A percentile compares a stretch with the other conserved stretches of the same genome.
phyloP scores from a whole-genome alignment of 495 filamentous ascomycete genomes.

The Daldinia decipiens region DNA sequence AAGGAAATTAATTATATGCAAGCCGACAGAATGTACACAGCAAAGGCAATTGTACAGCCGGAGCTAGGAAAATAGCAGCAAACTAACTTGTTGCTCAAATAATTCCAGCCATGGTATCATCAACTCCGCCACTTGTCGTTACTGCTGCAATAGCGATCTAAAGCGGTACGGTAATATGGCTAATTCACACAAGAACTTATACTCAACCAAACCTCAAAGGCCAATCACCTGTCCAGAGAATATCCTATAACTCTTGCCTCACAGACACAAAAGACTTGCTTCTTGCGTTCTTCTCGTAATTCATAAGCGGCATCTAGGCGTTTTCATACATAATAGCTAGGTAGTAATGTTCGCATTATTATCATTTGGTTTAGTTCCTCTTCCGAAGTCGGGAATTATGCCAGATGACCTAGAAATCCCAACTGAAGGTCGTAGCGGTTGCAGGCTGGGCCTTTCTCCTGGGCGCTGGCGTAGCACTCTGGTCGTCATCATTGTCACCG shows the following conservation, averaged over 20 bases:
- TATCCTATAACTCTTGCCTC: conserved; percentile 14
- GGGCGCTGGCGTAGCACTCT: conserved; percentile 43
- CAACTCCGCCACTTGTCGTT: conserved; percentile 10
- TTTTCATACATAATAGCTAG: conserved; percentile 35
- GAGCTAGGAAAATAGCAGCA: neutral
- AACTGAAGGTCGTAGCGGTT: conserved; percentile 57
- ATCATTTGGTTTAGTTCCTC: conserved; percentile 24
- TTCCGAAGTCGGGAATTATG: conserved; percentile 47
- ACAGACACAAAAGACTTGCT: conserved; percentile 36
- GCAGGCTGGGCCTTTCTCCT: conserved; percentile 50
- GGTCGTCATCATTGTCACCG: conserved; percentile 63
- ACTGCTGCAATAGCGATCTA: neutral
- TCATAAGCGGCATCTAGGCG: conserved; percentile 48
- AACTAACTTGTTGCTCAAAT: neutral
- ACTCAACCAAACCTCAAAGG: conserved; percentile 11
- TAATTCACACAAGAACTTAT: conserved; percentile 6
- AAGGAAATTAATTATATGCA: conserved; percentile 12
- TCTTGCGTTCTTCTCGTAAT: conserved; percentile 45
- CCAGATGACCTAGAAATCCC: conserved; percentile 63
- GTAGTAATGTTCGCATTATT: conserved; percentile 7
- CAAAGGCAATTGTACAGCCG: conserved; percentile 7
- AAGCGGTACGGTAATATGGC: conserved; percentile 7
- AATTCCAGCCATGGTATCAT: neutral
- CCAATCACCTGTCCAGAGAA: conserved; percentile 14
- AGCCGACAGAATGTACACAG: conserved; percentile 25